Conservation (phyloP, 331 rosid species). For the Quercus tomentella region DNA sequence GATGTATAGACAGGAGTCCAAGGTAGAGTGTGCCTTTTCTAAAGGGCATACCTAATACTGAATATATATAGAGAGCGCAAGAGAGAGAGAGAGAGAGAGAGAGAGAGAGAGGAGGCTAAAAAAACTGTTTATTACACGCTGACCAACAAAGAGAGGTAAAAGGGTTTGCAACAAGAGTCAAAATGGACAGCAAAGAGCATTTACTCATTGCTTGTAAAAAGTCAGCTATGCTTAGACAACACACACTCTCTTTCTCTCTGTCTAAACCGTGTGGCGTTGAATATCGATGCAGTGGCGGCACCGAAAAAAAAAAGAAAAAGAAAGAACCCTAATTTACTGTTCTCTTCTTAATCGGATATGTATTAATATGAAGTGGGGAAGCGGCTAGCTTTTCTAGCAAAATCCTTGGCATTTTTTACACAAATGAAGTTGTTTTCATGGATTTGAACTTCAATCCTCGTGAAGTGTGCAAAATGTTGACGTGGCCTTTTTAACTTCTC, state of each 20-base stretch:
- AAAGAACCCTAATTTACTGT: slow-evolving; percentile 1
- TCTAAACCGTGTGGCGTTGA: slow-evolving; percentile 36
- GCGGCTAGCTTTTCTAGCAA: neutral
- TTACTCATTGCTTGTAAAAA: slow-evolving; percentile 39
- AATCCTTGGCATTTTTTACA: neutral
- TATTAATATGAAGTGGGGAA: neutral
- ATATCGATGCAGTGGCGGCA: slow-evolving; percentile 18
- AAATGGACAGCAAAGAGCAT: slow-evolving; percentile 36
- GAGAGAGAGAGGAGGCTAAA: neutral
- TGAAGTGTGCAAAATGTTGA: slow-evolving; percentile 22
- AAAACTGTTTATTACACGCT: neutral
- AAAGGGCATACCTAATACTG: neutral
- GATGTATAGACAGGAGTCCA: slow-evolving; percentile 26
- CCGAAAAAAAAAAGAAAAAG: neutral
- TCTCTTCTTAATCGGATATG: neutral
- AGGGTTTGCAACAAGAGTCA: slow-evolving; percentile 29
- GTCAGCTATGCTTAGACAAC: slow-evolving; percentile 34
- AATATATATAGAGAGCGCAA: slow-evolving; percentile 3
- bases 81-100: no score
- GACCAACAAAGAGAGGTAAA: neutral
- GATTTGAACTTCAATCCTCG: slow-evolving; percentile 23
- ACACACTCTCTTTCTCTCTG: slow-evolving; percentile 15
- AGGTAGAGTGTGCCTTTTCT: slow-evolving; percentile 22
- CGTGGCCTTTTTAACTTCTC: neutral
- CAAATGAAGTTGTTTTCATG: slow-evolving; percentile 4